Percentiles rank a stretch among this genome's conserved stretches.
These are phyloP conservation scores for Penicillium goetzii DNA, from an alignment of 495 filamentous ascomycete genomes.

Conservation along the genomic window DNA sequence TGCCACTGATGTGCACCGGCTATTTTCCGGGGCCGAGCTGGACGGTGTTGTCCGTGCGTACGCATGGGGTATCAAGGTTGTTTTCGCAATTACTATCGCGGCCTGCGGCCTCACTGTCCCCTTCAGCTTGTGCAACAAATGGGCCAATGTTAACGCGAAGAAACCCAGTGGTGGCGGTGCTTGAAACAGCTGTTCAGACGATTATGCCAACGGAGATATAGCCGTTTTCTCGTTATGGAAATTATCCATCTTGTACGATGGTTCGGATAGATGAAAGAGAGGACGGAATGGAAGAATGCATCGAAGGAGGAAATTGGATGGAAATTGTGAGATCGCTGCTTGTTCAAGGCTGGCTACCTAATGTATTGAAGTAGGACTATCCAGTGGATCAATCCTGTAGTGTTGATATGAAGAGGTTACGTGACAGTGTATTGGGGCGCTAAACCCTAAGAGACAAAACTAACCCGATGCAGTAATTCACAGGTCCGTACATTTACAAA, in stretches of 20 bases:
- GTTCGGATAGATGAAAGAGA: neutral
- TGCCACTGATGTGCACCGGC: conserved; percentile 52
- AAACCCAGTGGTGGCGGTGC: neutral
- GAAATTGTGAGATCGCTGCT: too few relatives aligned
- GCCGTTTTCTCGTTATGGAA: neutral
- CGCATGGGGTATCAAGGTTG: conserved; percentile 14
- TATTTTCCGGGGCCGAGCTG: conserved; percentile 38
- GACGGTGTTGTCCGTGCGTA: conserved; percentile 18
- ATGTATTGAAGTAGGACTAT: too few relatives aligned
- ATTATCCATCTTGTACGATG: neutral
- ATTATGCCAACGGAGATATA: neutral
- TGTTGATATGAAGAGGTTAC: too few relatives aligned
- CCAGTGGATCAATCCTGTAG: too few relatives aligned
- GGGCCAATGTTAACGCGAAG: conserved; percentile 12
- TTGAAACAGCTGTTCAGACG: neutral
- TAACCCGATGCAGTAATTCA: too few relatives aligned
- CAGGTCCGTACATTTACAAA: too few relatives aligned
- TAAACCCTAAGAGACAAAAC: too few relatives aligned
- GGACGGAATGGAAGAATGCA: neutral
- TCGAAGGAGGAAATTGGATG: neutral
- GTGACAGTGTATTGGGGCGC: too few relatives aligned
- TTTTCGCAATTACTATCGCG: conserved; percentile 17
- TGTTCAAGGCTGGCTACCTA: too few relatives aligned
- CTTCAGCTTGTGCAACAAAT: conserved; percentile 15
- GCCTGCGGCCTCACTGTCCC: conserved; percentile 9